Conservation (phyloP, 202 grass and related monocot genomes). For the Miscanthus sacchariflorus region DNA sequence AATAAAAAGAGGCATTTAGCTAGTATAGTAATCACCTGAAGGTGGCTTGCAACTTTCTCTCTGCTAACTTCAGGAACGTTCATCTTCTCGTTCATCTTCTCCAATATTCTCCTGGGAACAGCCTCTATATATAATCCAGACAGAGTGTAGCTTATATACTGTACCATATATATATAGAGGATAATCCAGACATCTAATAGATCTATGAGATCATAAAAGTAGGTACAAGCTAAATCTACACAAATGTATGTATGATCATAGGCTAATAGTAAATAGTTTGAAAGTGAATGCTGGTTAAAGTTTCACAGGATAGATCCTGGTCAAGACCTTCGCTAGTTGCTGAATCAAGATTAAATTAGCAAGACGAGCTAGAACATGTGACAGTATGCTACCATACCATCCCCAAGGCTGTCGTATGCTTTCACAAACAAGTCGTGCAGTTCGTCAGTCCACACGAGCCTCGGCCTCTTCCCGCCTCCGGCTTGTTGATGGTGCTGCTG, state of each 20-base stretch:
- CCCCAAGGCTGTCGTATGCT: neutral
- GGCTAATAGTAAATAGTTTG: neutral
- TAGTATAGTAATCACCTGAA: constrained; percentile 22
- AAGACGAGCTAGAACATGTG: neutral
- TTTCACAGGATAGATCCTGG: neutral
- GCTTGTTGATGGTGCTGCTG: neutral
- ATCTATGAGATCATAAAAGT: neutral
- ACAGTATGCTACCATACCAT: neutral
- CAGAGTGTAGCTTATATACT: neutral
- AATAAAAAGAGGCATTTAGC: neutral
- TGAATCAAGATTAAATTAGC: neutral
- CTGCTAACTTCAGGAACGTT: neutral
- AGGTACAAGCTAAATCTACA: neutral
- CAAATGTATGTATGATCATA: neutral
- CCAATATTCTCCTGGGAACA: constrained; percentile 33
- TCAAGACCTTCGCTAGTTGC: neutral
- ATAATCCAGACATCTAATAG: neutral
- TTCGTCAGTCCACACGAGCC: neutral
- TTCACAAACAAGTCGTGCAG: neutral
- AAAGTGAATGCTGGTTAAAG: neutral
- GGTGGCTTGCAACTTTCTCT: constrained; percentile 41
- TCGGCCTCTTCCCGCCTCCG: neutral
- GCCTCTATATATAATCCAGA: neutral
- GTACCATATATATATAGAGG: no score
- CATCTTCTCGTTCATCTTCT: constrained; percentile 10